phyloP scores from a whole-genome alignment of 805 yeast genomes.

The Nakazawaea ishiwadae region DNA sequence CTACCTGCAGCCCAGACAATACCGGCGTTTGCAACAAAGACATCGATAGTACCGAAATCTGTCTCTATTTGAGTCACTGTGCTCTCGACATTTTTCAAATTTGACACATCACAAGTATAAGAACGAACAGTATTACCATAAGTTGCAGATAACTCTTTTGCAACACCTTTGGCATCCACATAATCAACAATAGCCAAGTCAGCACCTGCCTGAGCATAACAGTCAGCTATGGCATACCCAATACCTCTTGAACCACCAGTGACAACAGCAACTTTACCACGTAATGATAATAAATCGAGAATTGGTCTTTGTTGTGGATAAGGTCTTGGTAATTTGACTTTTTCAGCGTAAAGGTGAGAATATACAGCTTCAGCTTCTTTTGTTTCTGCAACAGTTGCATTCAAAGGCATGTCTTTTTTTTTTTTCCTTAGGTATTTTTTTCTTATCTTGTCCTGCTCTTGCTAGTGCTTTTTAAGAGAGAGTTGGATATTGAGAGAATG shows the following conservation, averaged over 20 bases:
- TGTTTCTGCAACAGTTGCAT: neutral
- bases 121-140: conserved; percentile 19
- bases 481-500: no score
- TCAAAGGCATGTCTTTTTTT: neutral
- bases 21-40: conserved; percentile 41
- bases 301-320: conserved; percentile 15
- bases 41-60: conserved; percentile 35
- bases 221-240: conserved; percentile 36
- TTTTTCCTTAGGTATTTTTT: neutral
- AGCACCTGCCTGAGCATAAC: conserved; percentile 39
- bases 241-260: conserved; percentile 39
- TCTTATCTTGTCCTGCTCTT: no score
- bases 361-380: conserved; percentile 5
- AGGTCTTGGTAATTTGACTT: conserved; percentile 4
- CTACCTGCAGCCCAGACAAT: conserved; percentile 31
- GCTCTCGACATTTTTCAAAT: conserved; percentile 24
- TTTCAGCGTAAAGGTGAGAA: conserved; percentile 8
- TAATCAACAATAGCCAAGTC: conserved; percentile 39
- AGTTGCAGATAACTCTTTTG: conserved; percentile 36
- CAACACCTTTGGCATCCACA: conserved; percentile 29
- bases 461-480: no score
- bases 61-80: conserved; percentile 22
- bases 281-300: conserved; percentile 34
- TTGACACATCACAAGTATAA: conserved; percentile 28
- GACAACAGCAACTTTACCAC: conserved; percentile 38